Evolutionary conservation across 352 stramenopile species (phyloP), one percentile per base, ranked within the genome.

Genomic region (Phytophthora litchii): DNA sequence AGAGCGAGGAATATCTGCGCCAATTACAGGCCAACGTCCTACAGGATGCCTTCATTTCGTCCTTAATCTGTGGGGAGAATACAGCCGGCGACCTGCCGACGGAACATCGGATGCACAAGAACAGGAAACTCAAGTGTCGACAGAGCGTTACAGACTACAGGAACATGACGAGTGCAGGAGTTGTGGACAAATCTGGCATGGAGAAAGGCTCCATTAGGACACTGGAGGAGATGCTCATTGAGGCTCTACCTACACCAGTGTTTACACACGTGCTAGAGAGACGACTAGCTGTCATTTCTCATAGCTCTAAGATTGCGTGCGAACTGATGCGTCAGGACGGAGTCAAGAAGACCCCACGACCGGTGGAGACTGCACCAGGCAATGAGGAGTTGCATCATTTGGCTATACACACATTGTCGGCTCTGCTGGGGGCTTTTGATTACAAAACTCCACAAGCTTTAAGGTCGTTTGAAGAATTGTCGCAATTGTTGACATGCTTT

Each of bases 81-180:
- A 68, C 74, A 9, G 75, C 70, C 0, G 83, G 83, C 8, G 87
- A 95, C 49, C 41, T 95, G 17, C 87, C 87, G 1, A 95, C 83
- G 1, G 87, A 95, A 55, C 80, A 94, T 37, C 72, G 87, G 16
- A 94, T 95, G 85, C 83, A 93, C 61, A 91, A 89, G 50, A 92
- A 92, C 52, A 74, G 85, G 21, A 91, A 88, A 40, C 55, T 76
- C 9, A 95, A 95, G 41, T 94, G 85, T 49, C 73, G 83, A 16
- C 87, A 95, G 48, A 93, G 74, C 46, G 85, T 94, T 10, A 60
- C 76, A 13, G 83, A 94, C 55, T 91, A 90, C 35, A 57, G 71
- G 17, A 92, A 92, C 46, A 94, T 94, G 83, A 86, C 76, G n/a
- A 90, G 82, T 41, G 87, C 85, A 2, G 87, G 87, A 0, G 77